Conservation (phyloP, 352 stramenopile species). For the Stephanocyclus meneghinianus region DNA sequence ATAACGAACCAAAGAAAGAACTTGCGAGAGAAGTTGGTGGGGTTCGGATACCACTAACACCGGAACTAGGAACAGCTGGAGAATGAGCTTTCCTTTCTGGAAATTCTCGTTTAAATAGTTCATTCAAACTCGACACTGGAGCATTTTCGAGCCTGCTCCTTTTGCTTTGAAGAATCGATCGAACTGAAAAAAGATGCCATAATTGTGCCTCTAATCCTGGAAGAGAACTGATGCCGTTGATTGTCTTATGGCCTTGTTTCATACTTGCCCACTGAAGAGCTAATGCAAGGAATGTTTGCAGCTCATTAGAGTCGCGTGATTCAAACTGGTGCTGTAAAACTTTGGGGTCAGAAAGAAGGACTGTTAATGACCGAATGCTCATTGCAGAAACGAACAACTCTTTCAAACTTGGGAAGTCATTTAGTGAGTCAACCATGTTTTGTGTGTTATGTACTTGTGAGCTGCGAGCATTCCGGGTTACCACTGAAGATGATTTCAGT, state of each 20-base stretch:
- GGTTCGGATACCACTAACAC: conserved; percentile 27
- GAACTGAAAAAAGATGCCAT: conserved; percentile 48
- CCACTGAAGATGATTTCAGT: conserved; percentile 19
- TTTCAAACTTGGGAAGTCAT: conserved; percentile 21
- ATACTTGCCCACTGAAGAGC: conserved; percentile 40
- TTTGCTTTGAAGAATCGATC: conserved; percentile 35
- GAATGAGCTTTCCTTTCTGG: conserved; percentile 14
- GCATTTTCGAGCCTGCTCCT: conserved; percentile 27
- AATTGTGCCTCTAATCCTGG: conserved; percentile 48
- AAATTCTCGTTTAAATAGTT: conserved; percentile 37
- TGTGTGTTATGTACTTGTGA: not conserved
- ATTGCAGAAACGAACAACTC: conserved; percentile 48
- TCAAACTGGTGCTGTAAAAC: conserved; percentile 33
- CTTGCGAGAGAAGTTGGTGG: conserved; percentile 25
- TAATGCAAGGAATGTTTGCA: conserved; percentile 33
- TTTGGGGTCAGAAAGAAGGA: conserved; percentile 43
- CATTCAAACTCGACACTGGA: conserved; percentile 20
- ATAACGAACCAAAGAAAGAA: conserved; percentile 32
- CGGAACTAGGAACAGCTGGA: conserved; percentile 2
- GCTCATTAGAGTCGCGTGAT: conserved; percentile 22
- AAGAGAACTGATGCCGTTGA: conserved; percentile 40
- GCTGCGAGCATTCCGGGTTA: conserved; percentile 14
- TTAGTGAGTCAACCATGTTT: not conserved
- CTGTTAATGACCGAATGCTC: conserved; percentile 48
- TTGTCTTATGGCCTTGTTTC: not conserved